These are phyloP conservation scores for Carex parvula DNA, from an alignment of 176 grass and related monocot genomes.

Conservation along the genomic window DNA sequence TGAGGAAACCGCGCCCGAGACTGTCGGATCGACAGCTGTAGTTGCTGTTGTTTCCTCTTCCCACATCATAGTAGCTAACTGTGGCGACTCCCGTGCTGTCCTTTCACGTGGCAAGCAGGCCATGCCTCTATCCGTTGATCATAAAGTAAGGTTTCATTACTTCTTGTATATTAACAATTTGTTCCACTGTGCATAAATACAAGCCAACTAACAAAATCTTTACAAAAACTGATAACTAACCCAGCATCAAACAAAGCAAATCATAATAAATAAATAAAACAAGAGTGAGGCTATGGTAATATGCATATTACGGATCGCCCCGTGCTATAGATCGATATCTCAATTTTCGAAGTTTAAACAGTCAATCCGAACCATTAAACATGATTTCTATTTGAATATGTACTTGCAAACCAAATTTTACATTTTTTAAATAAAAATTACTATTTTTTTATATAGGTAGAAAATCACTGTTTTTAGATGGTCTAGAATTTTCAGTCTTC, in stretches of 20 bases:
- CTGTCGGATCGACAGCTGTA: constrained; percentile 60
- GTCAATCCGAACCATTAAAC: too few species aligned
- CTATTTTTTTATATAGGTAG: too few species aligned
- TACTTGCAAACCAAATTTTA: too few species aligned
- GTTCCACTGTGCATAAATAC: background rate
- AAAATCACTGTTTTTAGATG: too few species aligned
- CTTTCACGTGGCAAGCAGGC: constrained; percentile 60
- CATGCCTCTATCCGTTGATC: constrained; percentile 50
- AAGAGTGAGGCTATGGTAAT: too few species aligned
- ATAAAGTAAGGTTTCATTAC: constrained; percentile 40
- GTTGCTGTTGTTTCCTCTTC: constrained; percentile 66
- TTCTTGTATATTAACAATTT: background rate
- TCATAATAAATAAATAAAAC: background rate
- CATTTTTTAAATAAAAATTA: too few species aligned
- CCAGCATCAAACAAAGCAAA: background rate
- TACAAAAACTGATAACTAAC: background rate
- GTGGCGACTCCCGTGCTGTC: constrained; percentile 63
- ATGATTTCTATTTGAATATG: too few species aligned
- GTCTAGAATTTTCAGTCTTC: too few species aligned
- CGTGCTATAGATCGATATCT: too few species aligned
- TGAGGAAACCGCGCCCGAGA: constrained; percentile 24
- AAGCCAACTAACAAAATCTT: background rate
- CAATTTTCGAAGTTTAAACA: too few species aligned
- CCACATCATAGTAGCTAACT: constrained; percentile 59
- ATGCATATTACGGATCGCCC: too few species aligned